Percentiles rank a stretch among this genome's conserved stretches.
These are phyloP conservation scores for Fusarium coffeatum DNA, from an alignment of 2,329 filamentous ascomycete genomes.

Conservation along the genomic window DNA sequence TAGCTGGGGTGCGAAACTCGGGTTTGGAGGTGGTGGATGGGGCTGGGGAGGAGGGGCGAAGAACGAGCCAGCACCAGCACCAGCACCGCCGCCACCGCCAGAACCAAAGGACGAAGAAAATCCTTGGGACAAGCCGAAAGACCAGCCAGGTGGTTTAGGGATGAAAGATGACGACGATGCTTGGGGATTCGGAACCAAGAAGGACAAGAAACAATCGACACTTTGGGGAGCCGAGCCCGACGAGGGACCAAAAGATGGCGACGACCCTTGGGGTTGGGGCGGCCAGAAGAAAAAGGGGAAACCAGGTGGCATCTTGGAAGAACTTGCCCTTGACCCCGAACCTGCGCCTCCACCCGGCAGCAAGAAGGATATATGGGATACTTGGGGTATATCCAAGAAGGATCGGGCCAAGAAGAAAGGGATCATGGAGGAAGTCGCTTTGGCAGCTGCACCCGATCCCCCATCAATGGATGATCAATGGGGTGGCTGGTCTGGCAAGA, in stretches of 20 bases:
- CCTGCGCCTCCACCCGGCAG: conserved; percentile 35
- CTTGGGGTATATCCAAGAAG: conserved; percentile 50
- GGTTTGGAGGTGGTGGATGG: conserved; percentile 55
- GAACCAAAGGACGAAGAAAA: conserved; percentile 49
- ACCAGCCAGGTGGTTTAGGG: conserved; percentile 19
- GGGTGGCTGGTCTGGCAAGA: conserved; percentile 48
- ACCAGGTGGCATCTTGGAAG: conserved; percentile 33
- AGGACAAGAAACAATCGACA: conserved; percentile 57
- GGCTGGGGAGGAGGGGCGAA: conserved; percentile 21
- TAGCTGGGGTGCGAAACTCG: conserved; percentile 72
- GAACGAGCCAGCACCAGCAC: conserved; percentile 49
- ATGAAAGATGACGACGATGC: conserved; percentile 42
- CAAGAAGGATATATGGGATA: conserved; percentile 51
- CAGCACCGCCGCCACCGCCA: conserved; percentile 26
- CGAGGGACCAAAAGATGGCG: conserved; percentile 47
- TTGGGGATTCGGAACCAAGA: conserved; percentile 50
- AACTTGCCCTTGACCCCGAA: conserved; percentile 39
- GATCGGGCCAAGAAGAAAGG: conserved; percentile 50
- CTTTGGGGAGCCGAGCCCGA: conserved; percentile 53
- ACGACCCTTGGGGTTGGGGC: conserved; percentile 52
- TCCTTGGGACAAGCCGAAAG: conserved; percentile 66
- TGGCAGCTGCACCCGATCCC: conserved; percentile 41
- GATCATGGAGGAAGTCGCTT: conserved; percentile 41
- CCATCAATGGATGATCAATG: conserved; percentile 43
- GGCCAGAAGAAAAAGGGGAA: conserved; percentile 54